Percentiles rank a stretch among this genome's conserved stretches.
These are phyloP conservation scores for Chytriomyces confervae DNA, from an alignment of 192 early-diverging fungal species.

Conservation along the genomic window DNA sequence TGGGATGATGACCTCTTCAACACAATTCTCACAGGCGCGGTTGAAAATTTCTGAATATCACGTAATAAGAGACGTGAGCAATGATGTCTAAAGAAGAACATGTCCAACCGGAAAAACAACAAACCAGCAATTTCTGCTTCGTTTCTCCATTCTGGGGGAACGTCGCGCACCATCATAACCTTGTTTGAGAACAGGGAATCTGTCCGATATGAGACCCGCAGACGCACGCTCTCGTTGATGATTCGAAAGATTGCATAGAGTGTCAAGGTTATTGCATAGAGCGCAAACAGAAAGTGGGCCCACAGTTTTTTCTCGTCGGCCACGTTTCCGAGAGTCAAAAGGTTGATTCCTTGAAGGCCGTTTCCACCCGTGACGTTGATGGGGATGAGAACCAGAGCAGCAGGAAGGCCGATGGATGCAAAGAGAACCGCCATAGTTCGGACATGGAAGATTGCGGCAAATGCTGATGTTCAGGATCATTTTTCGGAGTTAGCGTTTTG, in stretches of 20 bases:
- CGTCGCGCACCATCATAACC: slow-evolving; percentile 71
- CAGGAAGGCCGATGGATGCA: slow-evolving; percentile 58
- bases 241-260: slow-evolving; percentile 62
- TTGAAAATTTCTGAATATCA: not conserved
- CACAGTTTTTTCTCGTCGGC: slow-evolving; percentile 57
- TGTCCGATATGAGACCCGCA: slow-evolving; percentile 68
- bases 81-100: no score
- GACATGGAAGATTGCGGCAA: slow-evolving; percentile 78
- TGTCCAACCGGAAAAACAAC: no score
- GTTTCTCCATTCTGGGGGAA: slow-evolving; percentile 64
- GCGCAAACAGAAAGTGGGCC: slow-evolving; percentile 63
- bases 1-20: not conserved
- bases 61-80: no score
- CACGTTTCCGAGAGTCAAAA: slow-evolving; percentile 80
- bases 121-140: slow-evolving; percentile 43
- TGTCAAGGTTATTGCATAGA: slow-evolving; percentile 36
- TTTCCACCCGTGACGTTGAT: slow-evolving; percentile 65
- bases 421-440: slow-evolving; percentile 73
- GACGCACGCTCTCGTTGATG: slow-evolving; percentile 60
- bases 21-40: not conserved
- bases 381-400: slow-evolving; percentile 70
- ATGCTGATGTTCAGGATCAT: slow-evolving; percentile 43
- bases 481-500: no score
- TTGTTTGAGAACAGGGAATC: slow-evolving; percentile 54
- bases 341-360: slow-evolving; percentile 56